Evolutionary conservation across 1,284 basidiomycete species (phyloP).

Genomic region (Exsudoporus floridanus): DNA sequence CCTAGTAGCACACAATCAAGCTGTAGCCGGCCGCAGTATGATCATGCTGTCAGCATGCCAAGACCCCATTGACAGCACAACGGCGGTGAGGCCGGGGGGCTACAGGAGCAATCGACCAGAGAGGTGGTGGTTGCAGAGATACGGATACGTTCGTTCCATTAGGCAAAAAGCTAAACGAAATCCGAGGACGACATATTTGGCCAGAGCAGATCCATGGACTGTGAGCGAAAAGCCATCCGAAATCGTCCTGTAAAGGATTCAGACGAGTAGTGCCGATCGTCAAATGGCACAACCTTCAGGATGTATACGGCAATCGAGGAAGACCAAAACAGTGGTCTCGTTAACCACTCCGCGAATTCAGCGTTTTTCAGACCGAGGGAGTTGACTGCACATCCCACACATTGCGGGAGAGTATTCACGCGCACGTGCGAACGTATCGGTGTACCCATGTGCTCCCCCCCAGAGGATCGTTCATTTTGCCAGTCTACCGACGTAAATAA

Average conservation of each 20-base stretch:
- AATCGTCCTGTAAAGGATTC: neutral
- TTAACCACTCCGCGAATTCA: slow-evolving; percentile 28
- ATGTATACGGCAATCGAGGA: slow-evolving; percentile 6
- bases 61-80: neutral
- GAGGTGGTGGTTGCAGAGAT: neutral
- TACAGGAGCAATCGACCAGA: no score
- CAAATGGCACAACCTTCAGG: neutral
- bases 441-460: slow-evolving; percentile 6
- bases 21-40: slow-evolving; percentile 5
- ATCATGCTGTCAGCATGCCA: neutral
- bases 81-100: neutral
- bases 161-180: neutral
- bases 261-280: neutral
- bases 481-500: slow-evolving; percentile 17
- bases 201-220: neutral
- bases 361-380: neutral
- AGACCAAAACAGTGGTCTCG: slow-evolving; percentile 2
- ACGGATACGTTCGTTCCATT: neutral
- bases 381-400: no score
- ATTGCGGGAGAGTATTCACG: neutral
- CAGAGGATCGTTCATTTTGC: slow-evolving; percentile 1
- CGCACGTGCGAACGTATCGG: neutral
- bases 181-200: neutral
- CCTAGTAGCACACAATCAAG: neutral
- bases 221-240: neutral